These are phyloP conservation scores for Aspergillus sclerotiicarbonarius DNA, from an alignment of 495 filamentous ascomycete species.

Conservation along the genomic window DNA sequence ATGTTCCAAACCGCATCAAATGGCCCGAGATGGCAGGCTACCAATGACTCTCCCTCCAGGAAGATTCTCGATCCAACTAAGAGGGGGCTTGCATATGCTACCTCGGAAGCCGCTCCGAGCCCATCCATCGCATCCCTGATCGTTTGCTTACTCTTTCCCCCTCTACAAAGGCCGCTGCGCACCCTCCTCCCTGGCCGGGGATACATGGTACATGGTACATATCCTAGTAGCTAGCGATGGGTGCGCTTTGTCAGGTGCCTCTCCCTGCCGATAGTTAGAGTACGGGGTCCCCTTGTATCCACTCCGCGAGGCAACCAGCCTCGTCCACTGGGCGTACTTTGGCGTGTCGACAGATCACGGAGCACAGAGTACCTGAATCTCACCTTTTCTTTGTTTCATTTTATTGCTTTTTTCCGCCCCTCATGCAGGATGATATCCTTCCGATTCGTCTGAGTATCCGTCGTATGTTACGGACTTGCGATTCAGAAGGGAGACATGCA, in stretches of 20 bases:
- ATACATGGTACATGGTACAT: neutral
- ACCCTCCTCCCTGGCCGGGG: neutral
- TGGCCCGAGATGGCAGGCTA: neutral
- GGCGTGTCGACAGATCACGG: neutral
- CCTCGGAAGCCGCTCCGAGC: slow-evolving; percentile 23
- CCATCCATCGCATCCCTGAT: slow-evolving; percentile 7
- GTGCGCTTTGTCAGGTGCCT: neutral
- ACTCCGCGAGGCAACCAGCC: neutral
- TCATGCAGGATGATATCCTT: neutral
- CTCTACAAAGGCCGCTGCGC: neutral
- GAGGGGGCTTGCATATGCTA: slow-evolving; percentile 22
- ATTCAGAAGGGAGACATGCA: neutral
- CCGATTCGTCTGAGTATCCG: neutral
- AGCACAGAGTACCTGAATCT: neutral
- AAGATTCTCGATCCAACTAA: slow-evolving; percentile 21
- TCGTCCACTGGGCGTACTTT: neutral
- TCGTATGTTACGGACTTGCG: neutral
- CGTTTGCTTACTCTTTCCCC: neutral
- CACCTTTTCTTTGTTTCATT: neutral
- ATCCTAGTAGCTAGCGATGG: neutral
- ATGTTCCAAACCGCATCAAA: neutral
- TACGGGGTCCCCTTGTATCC: neutral
- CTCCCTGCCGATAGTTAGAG: neutral
- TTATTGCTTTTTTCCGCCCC: neutral
- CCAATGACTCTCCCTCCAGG: slow-evolving; percentile 2